Evolutionary conservation across 2,329 filamentous ascomycete genomes (phyloP), one percentile per base, ranked within the genome.

Genomic region (Seiridium unicorne): DNA sequence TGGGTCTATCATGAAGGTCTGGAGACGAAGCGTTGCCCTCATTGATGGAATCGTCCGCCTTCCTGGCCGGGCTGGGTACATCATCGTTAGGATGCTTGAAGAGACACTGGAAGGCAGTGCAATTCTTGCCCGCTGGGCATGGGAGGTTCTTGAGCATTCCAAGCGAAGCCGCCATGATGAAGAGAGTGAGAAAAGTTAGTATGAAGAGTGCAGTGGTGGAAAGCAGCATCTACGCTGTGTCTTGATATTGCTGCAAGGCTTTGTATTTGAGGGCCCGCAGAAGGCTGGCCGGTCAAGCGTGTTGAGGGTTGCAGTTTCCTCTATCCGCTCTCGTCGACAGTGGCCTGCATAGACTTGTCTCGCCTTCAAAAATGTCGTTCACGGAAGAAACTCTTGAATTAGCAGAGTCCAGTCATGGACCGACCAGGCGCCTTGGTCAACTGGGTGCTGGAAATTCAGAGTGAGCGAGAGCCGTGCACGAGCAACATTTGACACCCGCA

Each of bases 91-190:
- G 70, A 64, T 83, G 79, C 35, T 78, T 77, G 64, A 84, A 84
- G 44, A 83, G 75, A 65, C 81, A 84, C 61, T 78, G 74, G 64
- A 81, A 81, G 13, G 81, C 79, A 7, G 76, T 79, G 65, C 81
- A 84, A 2, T 62, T 71, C 51, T 76, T 73, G 55, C 81, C 81
- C 26, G 79, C 79, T 5, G 81, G 81, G 64, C 81, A 84, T 8
- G 80, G 79, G 53, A 84, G 77, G 61, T 76, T 77, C 65, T 81
- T 83, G 62, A 83, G 78, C 46, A 68, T 64, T 10, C 68, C 68
- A 44, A 72, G 63, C 35, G 70, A 65, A 49, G 60, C 62, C 44
- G 69, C 69, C 70, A 72, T 72, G 8, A 53, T 62, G 51, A 56
- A 34, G 34, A 60, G 44, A 53, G 38, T 9, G 34, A 53, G 32